Base-by-base conservation (phyloP, 192 early-diverging fungal genomes). In the Glomus cerebriforme region DNA sequence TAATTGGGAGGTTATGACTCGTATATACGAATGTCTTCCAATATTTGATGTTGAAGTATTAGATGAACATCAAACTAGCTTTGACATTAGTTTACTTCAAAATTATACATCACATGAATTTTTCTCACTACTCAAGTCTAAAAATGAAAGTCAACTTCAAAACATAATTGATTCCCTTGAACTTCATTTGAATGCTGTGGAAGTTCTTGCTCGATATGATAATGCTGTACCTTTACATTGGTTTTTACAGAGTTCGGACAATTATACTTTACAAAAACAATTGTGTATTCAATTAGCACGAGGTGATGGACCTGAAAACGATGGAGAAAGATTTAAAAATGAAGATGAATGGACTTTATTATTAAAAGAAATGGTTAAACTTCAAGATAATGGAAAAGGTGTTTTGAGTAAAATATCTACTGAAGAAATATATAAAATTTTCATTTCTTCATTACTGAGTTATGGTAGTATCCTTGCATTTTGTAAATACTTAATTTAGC, bases 301-400 rank as follows among this genome's bases (percentile, higher is more conserved):
- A 8, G 82, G 88, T 32, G 80, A 83, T 78, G 86, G 81, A 45
- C 83, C 86, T 1, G 85, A 89, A 78, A 85, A 73, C 43, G 84
- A 85, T 72, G 87, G 90, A 27, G 86, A 82, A 17, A 84, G 87
- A 6, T 87, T 88, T 63, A 85, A 90, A 58, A 83, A 77, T 43
- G 91, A 93, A 49, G 90, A 92, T 77, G 90, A 92, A 47, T 94
- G 92, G 91, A 82, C 81, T 45, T 81, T 83, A 26, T 81, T 94
- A 31, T 79, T 91, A 63, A 89, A 91, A 24, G 88, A 93, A 81
- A 89, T 94, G 84, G 71, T 90, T 6, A 83, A 84, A 0, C 63
- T 94, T 17, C 80, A 88, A 35, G 86, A 83, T 47, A 75, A 83
- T 47, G 82, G 81, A 8, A 80, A 83, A 8, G 87, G 86, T 5